Percentiles rank a stretch among this genome's conserved stretches.
Evolutionary conservation across 352 stramenopile genomes (phyloP).

Genomic region (Pythium phragmitis): DNA sequence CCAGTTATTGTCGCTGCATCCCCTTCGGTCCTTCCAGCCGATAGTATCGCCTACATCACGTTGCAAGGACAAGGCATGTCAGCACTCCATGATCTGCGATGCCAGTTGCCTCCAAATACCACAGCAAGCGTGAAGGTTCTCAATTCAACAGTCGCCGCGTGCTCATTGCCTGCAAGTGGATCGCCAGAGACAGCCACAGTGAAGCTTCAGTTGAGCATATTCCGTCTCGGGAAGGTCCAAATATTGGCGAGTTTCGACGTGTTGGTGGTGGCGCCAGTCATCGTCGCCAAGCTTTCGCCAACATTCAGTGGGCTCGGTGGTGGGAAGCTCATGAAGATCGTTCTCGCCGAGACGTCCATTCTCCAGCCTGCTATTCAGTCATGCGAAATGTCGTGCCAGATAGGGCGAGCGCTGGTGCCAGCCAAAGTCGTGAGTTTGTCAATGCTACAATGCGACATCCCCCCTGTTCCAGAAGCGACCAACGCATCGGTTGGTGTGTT

Average conservation of each 20-base stretch:
- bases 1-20: not conserved
- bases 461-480: slow-evolving; percentile 7
- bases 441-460: slow-evolving; percentile 5
- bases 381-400: slow-evolving; percentile 16
- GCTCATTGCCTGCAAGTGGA: not conserved
- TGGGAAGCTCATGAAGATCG: slow-evolving; percentile 8
- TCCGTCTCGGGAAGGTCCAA: not conserved
- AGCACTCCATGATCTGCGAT: slow-evolving; percentile 7
- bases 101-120: slow-evolving; percentile 1
- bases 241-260: slow-evolving; percentile 5
- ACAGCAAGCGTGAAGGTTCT: not conserved
- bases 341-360: not conserved
- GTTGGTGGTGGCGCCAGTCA: not conserved
- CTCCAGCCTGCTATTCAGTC: not conserved
- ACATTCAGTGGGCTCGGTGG: slow-evolving; percentile 3
- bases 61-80: slow-evolving; percentile 14
- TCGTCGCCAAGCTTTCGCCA: not conserved
- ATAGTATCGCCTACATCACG: not conserved
- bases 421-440: not conserved
- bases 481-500: slow-evolving; percentile 19
- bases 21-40: not conserved
- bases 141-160: slow-evolving; percentile 8
- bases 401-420: not conserved
- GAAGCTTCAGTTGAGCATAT: not conserved
- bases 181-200: not conserved